Conservation (phyloP, 108 stramenopile species). For the Cylindrotheca closterium region DNA sequence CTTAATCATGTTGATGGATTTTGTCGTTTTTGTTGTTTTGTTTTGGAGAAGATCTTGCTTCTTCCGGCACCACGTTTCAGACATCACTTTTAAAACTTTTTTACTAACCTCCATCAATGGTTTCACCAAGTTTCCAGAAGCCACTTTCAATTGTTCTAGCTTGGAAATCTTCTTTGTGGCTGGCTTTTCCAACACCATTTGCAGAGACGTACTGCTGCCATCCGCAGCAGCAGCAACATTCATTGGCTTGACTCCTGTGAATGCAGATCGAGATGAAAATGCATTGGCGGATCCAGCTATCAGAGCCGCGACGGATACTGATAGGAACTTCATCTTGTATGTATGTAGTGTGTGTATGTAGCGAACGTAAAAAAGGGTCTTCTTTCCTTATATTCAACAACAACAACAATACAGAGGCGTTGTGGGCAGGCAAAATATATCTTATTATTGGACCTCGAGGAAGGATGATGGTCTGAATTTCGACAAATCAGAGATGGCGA, state of each 20-base stretch:
- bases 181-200: slow-evolving; percentile 75
- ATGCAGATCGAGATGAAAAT: background rate
- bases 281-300: slow-evolving; percentile 6
- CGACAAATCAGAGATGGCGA: no score
- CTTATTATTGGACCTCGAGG: no score
- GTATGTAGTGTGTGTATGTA: no score
- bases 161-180: slow-evolving; percentile 57
- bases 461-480: no score
- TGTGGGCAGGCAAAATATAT: no score
- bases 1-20: slow-evolving; percentile 77
- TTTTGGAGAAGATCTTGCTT: background rate
- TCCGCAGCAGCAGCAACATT: background rate
- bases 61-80: background rate
- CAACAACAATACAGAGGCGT: no score
- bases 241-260: background rate
- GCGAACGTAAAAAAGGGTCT: no score
- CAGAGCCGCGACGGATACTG: slow-evolving; percentile 13
- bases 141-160: slow-evolving; percentile 72
- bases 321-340: slow-evolving; percentile 26
- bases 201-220: slow-evolving; percentile 17
- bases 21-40: background rate
- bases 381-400: no score
- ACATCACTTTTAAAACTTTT: background rate
- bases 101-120: slow-evolving; percentile 68
- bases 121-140: slow-evolving; percentile 62